phyloP scores from a whole-genome alignment of 495 filamentous ascomycete genomes.

The Articulospora tetracladia region DNA sequence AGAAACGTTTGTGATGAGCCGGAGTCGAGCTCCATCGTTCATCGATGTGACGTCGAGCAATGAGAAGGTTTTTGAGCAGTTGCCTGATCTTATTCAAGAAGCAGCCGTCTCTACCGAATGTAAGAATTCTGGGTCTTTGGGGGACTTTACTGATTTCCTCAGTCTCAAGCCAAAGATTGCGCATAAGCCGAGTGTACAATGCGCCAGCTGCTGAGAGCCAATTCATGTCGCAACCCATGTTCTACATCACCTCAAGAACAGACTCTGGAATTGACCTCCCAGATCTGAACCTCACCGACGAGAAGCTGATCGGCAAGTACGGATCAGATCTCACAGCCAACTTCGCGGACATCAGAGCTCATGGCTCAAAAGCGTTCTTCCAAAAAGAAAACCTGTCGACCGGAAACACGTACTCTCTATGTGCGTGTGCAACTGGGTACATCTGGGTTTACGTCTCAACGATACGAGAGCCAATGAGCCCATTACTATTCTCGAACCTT shows the following conservation, averaged over 20 bases:
- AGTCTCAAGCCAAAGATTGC: constrained; percentile 21
- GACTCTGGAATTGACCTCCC: constrained; percentile 24
- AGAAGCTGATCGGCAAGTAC: constrained; percentile 21
- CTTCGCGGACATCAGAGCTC: constrained; percentile 22
- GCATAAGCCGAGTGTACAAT: constrained; percentile 17
- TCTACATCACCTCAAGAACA: constrained; percentile 13
- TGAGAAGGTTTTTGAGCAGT: constrained; percentile 13
- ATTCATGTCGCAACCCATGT: constrained; percentile 13
- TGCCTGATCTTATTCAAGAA: constrained; percentile 25
- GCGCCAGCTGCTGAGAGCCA: constrained; percentile 3
- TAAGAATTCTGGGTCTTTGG: not conserved
- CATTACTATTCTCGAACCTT: not conserved
- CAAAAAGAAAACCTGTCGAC: constrained; percentile 16
- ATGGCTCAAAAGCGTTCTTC: constrained; percentile 20
- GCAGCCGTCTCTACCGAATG: constrained; percentile 24
- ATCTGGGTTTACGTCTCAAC: constrained; percentile 17
- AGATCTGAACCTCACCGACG: constrained; percentile 18
- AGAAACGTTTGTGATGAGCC: constrained; percentile 19
- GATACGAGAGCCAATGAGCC: not conserved
- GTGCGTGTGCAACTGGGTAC: constrained; percentile 21
- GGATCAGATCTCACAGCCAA: constrained; percentile 22
- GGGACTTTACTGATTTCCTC: constrained; percentile 4
- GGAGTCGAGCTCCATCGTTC: constrained; percentile 18
- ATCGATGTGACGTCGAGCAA: constrained; percentile 20
- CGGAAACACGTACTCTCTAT: constrained; percentile 13